phyloP scores from a whole-genome alignment of 495 filamentous ascomycete species.

The Trichoderma virens region DNA sequence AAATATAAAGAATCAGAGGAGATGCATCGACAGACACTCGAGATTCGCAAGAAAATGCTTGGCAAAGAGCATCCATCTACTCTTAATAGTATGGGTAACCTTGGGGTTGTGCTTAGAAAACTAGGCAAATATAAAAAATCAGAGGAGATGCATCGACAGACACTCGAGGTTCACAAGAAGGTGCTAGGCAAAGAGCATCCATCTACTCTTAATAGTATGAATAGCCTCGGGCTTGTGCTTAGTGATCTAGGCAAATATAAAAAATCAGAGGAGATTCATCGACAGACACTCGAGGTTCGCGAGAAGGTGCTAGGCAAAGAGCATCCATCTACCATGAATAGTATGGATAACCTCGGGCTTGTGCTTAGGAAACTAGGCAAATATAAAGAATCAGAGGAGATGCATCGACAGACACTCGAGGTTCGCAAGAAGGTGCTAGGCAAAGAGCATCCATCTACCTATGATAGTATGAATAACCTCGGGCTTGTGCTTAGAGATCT shows the following conservation, averaged over 20 bases:
- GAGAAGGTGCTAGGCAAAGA: background rate
- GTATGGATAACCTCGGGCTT: background rate
- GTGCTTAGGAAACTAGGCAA: background rate
- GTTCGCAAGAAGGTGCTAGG: background rate
- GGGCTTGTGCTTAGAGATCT: background rate
- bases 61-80: background rate
- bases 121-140: background rate
- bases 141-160: background rate
- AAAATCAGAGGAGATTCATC: background rate
- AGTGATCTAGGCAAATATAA: background rate
- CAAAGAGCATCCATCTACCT: background rate
- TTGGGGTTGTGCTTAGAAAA: background rate
- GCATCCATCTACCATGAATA: background rate
- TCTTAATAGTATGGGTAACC: background rate
- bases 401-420: background rate
- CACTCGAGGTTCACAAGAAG: background rate
- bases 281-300: background rate
- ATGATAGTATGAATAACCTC: background rate
- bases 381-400: background rate
- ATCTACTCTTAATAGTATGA: too few relatives aligned
- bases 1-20: background rate
- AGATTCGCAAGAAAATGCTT: background rate
- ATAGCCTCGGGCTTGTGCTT: background rate
- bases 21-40: background rate
- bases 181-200: background rate